These are phyloP conservation scores for Conringia planisiliqua DNA, from an alignment of 345 rosid genomes.

Conservation along the genomic window DNA sequence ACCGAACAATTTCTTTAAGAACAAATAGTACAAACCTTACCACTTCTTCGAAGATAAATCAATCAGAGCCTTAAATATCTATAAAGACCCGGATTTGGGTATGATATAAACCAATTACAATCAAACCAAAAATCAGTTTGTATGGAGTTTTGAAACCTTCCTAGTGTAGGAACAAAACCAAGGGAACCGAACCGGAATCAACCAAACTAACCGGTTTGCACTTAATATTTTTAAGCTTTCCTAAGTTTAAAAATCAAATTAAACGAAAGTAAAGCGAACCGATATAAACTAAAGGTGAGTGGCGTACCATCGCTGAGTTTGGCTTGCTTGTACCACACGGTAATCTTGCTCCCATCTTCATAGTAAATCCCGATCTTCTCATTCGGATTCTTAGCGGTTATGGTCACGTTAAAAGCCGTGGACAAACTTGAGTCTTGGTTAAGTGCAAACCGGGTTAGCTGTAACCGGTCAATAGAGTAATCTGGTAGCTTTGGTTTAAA, in stretches of 20 bases:
- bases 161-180: not conserved
- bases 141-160: not conserved
- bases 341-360: slow-evolving; percentile 73
- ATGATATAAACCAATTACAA: not conserved
- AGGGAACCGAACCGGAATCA: not conserved
- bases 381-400: slow-evolving; percentile 73
- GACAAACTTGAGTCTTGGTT: slow-evolving; percentile 45
- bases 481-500: slow-evolving; percentile 78
- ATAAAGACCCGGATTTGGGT: no score
- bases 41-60: no score
- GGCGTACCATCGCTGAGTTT: slow-evolving; percentile 50
- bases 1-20: no score
- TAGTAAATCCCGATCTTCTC: slow-evolving; percentile 77
- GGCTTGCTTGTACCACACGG: slow-evolving; percentile 49
- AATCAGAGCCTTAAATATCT: no score
- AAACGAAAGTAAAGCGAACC: slow-evolving; percentile 9
- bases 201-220: not conserved
- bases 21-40: no score
- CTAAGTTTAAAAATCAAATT: not conserved
- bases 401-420: slow-evolving; percentile 56
- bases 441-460: slow-evolving; percentile 48
- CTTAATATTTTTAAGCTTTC: not conserved
- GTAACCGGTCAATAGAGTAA: slow-evolving; percentile 52
- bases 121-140: not conserved
- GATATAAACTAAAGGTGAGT: not conserved